Evolutionary conservation across 768 basidiomycete species (phyloP), one percentile per base, ranked within the genome.

Genomic region (Dioszegia aurantiaca): DNA sequence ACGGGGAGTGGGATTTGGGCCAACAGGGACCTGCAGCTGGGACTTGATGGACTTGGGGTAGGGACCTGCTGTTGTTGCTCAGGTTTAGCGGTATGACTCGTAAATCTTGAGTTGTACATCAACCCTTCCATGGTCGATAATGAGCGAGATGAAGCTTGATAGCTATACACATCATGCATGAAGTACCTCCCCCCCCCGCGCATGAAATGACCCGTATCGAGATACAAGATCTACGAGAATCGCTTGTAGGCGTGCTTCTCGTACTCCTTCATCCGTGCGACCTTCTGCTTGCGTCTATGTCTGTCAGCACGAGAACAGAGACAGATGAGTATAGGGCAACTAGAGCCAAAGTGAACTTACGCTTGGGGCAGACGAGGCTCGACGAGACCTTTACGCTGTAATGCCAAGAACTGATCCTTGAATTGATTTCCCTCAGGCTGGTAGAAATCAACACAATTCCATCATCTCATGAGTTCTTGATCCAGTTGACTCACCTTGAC

Each of bases 391-490:
- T 90, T 82, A 61, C 92, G 88, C 68, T 94, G 91, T 70, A 95
- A 78, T 72, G 87, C 90, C 28, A 86, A 77, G 79, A 90, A 91
- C 1, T 90, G 84, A 73, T 95, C 92, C 23, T 85, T 83, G 82
- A 94, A 94, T 31, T 92, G 78, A 72, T 94, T 95, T 24, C 92
- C 92, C 79, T 95, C 91, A 17, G 89, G 89, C 91, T 94, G 60
- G 1, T 14, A n/a, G n/a, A n/a, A n/a, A n/a, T n/a, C n/a, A n/a
- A n/a, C n/a, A n/a, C n/a, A n/a, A n/a, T n/a, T n/a, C n/a, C 37
- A 43, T 59, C 49, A 51, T 31, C 45, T 28, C 1, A 46, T 24
- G 8, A 19, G 39, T 26, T 19, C 23, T 27, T 17, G 11, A 16
- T 41, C 14, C n/a, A 10, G 6, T 12, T n/a, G n/a, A 77, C 82